A percentile compares a stretch with the other conserved stretches of the same genome.
Conservation (phyloP, 1,284 basidiomycete genomes). For the Cryptococcus floricola region DNA sequence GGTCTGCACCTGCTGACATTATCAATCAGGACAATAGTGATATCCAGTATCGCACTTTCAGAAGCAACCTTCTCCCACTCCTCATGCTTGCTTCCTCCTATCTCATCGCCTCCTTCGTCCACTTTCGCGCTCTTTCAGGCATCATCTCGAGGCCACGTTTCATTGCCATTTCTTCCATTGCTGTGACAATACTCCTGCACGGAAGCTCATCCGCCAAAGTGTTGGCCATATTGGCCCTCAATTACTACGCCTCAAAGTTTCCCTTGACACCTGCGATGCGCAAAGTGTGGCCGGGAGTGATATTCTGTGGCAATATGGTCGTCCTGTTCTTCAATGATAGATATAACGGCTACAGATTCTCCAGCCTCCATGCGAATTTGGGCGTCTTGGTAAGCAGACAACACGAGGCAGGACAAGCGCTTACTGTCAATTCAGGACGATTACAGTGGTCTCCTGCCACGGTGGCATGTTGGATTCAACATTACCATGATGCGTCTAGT, state of each 20-base stretch:
- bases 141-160: slow-evolving; percentile 44
- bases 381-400: slow-evolving; percentile 53
- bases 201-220: slow-evolving; percentile 82
- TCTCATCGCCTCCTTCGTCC: slow-evolving; percentile 48
- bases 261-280: slow-evolving; percentile 26
- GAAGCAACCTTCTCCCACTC: slow-evolving; percentile 66
- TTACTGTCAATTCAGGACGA: slow-evolving; percentile 57
- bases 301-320: slow-evolving; percentile 66
- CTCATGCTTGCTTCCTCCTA: slow-evolving; percentile 54
- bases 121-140: slow-evolving; percentile 53
- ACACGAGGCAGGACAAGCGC: not conserved
- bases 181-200: slow-evolving; percentile 75
- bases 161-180: slow-evolving; percentile 56
- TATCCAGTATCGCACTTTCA: slow-evolving; percentile 75
- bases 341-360: slow-evolving; percentile 71
- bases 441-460: slow-evolving; percentile 63
- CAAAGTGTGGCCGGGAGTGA: slow-evolving; percentile 30
- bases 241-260: slow-evolving; percentile 64
- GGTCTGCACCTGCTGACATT: not conserved
- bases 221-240: slow-evolving; percentile 62
- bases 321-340: slow-evolving; percentile 76
- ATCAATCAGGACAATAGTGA: slow-evolving; percentile 73
- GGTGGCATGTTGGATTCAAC: slow-evolving; percentile 95
- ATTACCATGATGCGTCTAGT: slow-evolving; percentile 93
- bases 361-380: slow-evolving; percentile 57